phyloP scores from a whole-genome alignment of 495 filamentous ascomycete genomes.

The Cryomyces antarcticus region DNA sequence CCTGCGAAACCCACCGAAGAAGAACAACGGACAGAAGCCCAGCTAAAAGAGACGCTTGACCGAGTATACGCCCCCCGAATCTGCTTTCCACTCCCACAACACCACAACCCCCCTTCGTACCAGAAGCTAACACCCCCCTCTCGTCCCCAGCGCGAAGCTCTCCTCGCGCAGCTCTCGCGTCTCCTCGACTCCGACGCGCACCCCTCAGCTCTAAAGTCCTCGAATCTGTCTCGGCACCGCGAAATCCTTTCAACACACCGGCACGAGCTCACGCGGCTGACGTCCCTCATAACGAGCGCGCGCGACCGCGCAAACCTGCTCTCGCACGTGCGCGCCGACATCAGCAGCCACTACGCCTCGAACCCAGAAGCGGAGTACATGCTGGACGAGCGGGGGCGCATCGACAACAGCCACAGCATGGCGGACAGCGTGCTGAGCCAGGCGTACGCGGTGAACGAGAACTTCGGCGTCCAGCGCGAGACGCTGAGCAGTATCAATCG shows the following conservation, averaged over 20 bases:
- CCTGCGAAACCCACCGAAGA: too few relatives aligned
- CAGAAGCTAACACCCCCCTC: not conserved
- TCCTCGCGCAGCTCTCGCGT: slow-evolving; percentile 65
- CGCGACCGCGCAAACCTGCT: slow-evolving; percentile 85
- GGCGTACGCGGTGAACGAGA: slow-evolving; percentile 92
- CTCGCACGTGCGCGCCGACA: slow-evolving; percentile 75
- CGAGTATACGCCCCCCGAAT: not conserved
- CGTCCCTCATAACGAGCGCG: slow-evolving; percentile 41
- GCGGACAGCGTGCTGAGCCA: slow-evolving; percentile 85
- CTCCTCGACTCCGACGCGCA: slow-evolving; percentile 91
- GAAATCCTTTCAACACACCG: slow-evolving; percentile 77
- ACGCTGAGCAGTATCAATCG: slow-evolving; percentile 69
- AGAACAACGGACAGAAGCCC: slow-evolving; percentile 51
- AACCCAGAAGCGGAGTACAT: slow-evolving; percentile 88
- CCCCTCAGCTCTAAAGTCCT: slow-evolving; percentile 81
- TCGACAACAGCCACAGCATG: slow-evolving; percentile 74
- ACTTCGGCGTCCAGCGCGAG: slow-evolving; percentile 71
- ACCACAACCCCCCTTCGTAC: not conserved
- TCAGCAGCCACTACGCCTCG: slow-evolving; percentile 62
- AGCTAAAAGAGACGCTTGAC: not conserved
- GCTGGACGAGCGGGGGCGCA: slow-evolving; percentile 65
- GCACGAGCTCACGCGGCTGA: slow-evolving; percentile 58
- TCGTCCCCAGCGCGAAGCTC: slow-evolving; percentile 46
- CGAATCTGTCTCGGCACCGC: slow-evolving; percentile 79
- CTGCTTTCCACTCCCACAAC: not conserved